Base-by-base conservation (phyloP, 768 basidiomycete species). In the Amanita jacksonii region DNA sequence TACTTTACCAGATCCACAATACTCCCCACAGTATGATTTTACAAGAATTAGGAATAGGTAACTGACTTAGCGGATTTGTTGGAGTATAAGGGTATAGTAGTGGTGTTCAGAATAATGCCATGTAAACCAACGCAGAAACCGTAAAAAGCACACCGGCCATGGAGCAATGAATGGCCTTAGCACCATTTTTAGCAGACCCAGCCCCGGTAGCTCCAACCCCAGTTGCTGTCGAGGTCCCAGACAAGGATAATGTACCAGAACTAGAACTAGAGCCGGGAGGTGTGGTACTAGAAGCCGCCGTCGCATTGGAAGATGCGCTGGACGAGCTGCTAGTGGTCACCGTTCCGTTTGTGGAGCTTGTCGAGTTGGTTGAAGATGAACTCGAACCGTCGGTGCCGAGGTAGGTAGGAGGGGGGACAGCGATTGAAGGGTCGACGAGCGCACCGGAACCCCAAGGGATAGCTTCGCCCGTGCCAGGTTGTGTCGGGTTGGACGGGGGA, bases 391-490 rank as follows among this genome's bases (percentile, higher is more conserved):
- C 19, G 15, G n/a, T 9, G 15, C 15, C 19, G 37, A 49, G 43
- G 48, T 54, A 60, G 13, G 38, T 23, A 1, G 72, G 70, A n/a
- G 70, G 56, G 13, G 68, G 54, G 2, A 58, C 55, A 28, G 68
- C 69, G 10, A 47, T 60, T 8, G 62, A 58, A 8, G 74, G 57
- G 37, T 77, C 66, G 31, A 61, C 62, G 42, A 90, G 73, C 5
- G 62, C 53, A 32, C 85, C 87, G 7, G 49, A 63, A 30, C 87
- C 87, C 80, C 80, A 89, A 1, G 77, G 68, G 34, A 87, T 78
- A 10, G 59, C 49, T 8, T 66, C 74, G 38, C 69, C 61, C 0
- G 74, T 66, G 31, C 63, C 57, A 5, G 79, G 75, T 51, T 87
- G 79, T 0, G 60, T 73, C 8, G 64, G 27, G 44, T 84, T 67